Conservation (phyloP, 2,329 filamentous ascomycete genomes). For the Colletotrichum sp. region DNA sequence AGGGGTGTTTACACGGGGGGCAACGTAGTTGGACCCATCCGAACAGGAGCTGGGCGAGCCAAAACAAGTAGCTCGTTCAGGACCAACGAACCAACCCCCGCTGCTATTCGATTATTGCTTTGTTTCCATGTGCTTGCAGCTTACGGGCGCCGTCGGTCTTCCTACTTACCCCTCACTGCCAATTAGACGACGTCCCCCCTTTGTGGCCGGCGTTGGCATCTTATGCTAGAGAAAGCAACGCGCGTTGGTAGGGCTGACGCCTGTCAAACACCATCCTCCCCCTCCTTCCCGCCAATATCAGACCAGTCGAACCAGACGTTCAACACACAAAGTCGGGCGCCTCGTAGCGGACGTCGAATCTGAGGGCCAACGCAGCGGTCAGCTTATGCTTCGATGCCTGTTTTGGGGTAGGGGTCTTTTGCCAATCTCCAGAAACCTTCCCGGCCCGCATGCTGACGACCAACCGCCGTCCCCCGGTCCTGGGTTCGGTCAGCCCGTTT, state of each 20-base stretch:
- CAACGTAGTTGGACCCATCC: not conserved
- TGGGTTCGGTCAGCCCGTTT: slow-evolving; percentile 7
- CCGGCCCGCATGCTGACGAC: slow-evolving; percentile 31
- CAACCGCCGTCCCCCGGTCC: not conserved
- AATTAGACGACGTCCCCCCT: not conserved
- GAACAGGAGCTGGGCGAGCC: not conserved
- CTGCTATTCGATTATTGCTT: not conserved
- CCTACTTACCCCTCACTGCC: not conserved
- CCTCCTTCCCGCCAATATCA: not conserved
- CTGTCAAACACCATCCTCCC: not conserved
- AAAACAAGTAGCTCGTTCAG: not conserved
- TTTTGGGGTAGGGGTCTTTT: not conserved
- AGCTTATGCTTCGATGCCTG: not conserved
- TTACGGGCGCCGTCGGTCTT: not conserved
- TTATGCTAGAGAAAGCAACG: not conserved
- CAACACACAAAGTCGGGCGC: not conserved
- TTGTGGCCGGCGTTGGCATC: not conserved
- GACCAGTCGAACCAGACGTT: not conserved
- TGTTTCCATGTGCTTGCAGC: not conserved
- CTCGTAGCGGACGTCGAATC: not conserved
- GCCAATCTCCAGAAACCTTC: slow-evolving; percentile 15
- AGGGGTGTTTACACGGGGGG: not conserved
- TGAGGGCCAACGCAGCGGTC: not conserved
- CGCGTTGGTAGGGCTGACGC: not conserved
- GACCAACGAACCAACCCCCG: not conserved